Percentiles rank a stretch among this genome's conserved stretches.
Evolutionary conservation across 306 rosid species (phyloP).

Genomic region (Argentina anserina): DNA sequence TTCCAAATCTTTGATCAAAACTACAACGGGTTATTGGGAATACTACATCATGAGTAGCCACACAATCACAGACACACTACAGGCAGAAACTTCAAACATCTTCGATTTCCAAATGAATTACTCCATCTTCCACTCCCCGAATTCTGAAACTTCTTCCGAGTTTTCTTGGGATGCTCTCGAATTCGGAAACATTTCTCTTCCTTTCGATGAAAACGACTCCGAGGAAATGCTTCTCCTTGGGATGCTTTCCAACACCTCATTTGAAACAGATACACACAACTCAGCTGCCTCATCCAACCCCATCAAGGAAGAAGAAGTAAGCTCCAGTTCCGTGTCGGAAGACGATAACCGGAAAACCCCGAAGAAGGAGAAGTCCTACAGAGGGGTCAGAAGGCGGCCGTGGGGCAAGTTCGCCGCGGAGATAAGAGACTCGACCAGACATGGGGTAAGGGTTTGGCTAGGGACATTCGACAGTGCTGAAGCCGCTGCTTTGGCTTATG

Average conservation of each 20-base stretch:
- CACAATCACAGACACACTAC: background rate
- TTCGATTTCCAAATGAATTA: constrained; percentile 33
- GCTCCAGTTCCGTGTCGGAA: constrained; percentile 38
- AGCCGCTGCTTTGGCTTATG: constrained; percentile 90
- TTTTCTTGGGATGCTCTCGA: constrained; percentile 36
- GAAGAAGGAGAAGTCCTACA: constrained; percentile 55
- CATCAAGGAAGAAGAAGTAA: constrained; percentile 70
- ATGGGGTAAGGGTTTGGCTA: constrained; percentile 84
- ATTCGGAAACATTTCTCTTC: constrained; percentile 39
- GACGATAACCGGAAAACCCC: constrained; percentile 4
- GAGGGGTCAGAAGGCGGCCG: constrained; percentile 82
- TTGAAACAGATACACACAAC: background rate
- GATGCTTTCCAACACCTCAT: constrained; percentile 40
- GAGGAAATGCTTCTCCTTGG: constrained; percentile 89
- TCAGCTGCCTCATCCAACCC: background rate
- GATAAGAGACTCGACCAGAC: constrained; percentile 82
- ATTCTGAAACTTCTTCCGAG: constrained; percentile 51
- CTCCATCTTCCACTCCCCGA: constrained; percentile 37
- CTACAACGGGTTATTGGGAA: background rate
- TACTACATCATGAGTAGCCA: background rate
- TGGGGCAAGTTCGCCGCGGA: constrained; percentile 99
- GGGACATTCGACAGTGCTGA: constrained; percentile 95
- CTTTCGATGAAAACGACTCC: constrained; percentile 83
- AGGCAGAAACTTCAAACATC: constrained; percentile 7
- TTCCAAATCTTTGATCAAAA: background rate